Conservation (phyloP, 192 early-diverging fungal genomes). For the Umbelopsis sp. region DNA sequence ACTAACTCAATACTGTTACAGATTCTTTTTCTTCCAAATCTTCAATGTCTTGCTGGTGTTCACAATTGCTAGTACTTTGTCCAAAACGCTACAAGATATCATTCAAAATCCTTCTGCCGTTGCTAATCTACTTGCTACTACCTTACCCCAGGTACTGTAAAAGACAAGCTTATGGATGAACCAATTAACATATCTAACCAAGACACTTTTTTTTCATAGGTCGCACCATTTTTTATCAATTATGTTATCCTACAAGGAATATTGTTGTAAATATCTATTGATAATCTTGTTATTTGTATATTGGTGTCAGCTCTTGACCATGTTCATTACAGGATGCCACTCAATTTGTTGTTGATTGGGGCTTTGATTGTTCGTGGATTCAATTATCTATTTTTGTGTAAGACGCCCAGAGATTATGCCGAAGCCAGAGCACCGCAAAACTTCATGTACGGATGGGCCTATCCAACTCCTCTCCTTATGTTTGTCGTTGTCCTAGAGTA, state of each 20-base stretch:
- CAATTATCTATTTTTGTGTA: slow-evolving; percentile 57
- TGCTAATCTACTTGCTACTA: slow-evolving; percentile 59
- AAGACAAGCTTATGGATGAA: background rate
- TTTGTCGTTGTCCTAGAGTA: slow-evolving; percentile 74
- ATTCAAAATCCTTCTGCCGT: slow-evolving; percentile 59
- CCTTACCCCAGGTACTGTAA: slow-evolving; percentile 53
- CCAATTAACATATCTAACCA: background rate
- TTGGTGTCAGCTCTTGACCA: background rate
- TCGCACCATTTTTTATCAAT: slow-evolving; percentile 79
- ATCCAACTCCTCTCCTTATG: slow-evolving; percentile 65
- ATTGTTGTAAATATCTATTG: slow-evolving; percentile 38
- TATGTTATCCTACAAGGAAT: slow-evolving; percentile 74
- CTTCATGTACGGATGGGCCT: slow-evolving; percentile 67
- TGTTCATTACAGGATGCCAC: slow-evolving; percentile 45
- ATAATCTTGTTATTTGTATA: background rate
- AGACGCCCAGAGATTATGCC: slow-evolving; percentile 75
- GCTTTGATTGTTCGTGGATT: slow-evolving; percentile 59
- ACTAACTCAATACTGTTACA: slow-evolving; percentile 29
- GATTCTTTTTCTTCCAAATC: slow-evolving; percentile 75
- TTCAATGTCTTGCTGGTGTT: slow-evolving; percentile 78
- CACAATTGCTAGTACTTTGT: slow-evolving; percentile 63
- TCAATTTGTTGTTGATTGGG: slow-evolving; percentile 65
- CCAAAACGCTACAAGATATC: slow-evolving; percentile 59
- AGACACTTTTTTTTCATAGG: slow-evolving; percentile 31
- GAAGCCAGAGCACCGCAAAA: slow-evolving; percentile 66